A percentile compares a stretch with the other conserved stretches of the same genome.
Conservation (phyloP, 352 stramenopile genomes). For the Phytophthora ohioensis region DNA sequence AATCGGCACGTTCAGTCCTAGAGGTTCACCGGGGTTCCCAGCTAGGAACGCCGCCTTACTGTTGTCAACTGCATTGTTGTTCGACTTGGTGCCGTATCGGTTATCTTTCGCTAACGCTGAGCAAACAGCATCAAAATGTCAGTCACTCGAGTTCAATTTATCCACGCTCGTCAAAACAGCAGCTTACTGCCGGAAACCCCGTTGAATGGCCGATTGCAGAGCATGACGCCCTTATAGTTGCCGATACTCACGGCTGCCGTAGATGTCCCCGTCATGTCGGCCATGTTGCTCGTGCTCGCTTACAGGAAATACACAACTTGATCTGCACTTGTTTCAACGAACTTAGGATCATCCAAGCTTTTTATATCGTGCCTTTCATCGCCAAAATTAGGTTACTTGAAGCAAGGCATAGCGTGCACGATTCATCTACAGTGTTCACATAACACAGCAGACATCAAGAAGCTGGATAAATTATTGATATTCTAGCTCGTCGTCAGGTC, state of each 20-base stretch:
- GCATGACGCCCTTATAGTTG: conserved; percentile 97
- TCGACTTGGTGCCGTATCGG: conserved; percentile 39
- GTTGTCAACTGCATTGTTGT: conserved; percentile 53
- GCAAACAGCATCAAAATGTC: conserved; percentile 7
- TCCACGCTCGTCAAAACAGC: neutral
- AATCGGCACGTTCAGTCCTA: conserved; percentile 87
- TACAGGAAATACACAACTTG: conserved; percentile 7
- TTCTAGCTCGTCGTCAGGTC: neutral
- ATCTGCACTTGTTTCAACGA: neutral
- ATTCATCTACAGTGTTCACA: no score
- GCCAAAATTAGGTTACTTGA: conserved; percentile 15
- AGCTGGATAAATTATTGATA: conserved; percentile 11
- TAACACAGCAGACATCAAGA: no score
- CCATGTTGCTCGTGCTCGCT: conserved; percentile 17
- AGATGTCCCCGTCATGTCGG: conserved; percentile 50
- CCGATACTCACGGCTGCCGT: conserved; percentile 83
- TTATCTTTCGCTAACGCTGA: conserved; percentile 70
- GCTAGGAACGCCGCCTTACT: conserved; percentile 80
- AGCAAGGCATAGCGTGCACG: neutral
- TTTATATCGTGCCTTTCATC: conserved; percentile 27
- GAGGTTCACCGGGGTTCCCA: conserved; percentile 67
- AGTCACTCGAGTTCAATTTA: neutral
- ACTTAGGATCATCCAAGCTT: conserved; percentile 9
- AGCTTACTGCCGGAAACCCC: conserved; percentile 79
- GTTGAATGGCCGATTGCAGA: conserved; percentile 95